Conservation (phyloP, 1,284 basidiomycete genomes). For the Naganishia cerealis region DNA sequence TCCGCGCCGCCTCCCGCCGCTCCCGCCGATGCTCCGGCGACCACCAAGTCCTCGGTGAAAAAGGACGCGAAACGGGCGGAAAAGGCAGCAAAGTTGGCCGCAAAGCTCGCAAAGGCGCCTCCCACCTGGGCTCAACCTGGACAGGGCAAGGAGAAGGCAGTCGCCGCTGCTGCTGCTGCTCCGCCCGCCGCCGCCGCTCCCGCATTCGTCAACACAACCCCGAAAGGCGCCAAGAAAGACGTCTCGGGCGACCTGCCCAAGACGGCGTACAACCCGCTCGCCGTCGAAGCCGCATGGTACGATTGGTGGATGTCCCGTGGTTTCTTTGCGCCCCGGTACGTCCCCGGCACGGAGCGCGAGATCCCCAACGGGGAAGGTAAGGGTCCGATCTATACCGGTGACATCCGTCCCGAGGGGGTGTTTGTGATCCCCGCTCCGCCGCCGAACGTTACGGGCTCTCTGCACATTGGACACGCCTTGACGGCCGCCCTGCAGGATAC, state of each 20-base stretch:
- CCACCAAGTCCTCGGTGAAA: conserved; percentile 39
- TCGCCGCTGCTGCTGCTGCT: conserved; percentile 61
- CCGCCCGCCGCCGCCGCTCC: conserved; percentile 65
- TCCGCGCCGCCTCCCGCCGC: neutral
- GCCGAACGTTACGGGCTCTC: conserved; percentile 95
- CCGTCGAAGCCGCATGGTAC: conserved; percentile 95
- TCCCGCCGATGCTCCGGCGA: neutral
- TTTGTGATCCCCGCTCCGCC: conserved; percentile 93
- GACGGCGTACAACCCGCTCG: conserved; percentile 88
- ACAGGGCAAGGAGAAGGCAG: conserved; percentile 65
- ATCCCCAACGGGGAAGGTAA: conserved; percentile 31
- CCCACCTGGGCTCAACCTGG: conserved; percentile 63
- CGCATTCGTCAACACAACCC: conserved; percentile 81
- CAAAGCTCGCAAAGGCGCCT: conserved; percentile 56
- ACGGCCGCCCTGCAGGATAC: conserved; percentile 91
- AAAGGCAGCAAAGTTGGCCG: conserved; percentile 65
- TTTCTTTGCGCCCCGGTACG: conserved; percentile 80
- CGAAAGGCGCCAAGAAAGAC: conserved; percentile 88
- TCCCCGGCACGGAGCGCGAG: conserved; percentile 58
- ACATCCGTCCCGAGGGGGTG: conserved; percentile 62
- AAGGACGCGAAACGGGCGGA: conserved; percentile 70
- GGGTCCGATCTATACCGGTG: conserved; percentile 34
- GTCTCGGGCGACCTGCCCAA: conserved; percentile 72
- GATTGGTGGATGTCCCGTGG: conserved; percentile 94
- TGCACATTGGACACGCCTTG: conserved; percentile 95